Conservation (phyloP, 2,329 filamentous ascomycete genomes). For the Macrophomina pseudophaseolina region DNA sequence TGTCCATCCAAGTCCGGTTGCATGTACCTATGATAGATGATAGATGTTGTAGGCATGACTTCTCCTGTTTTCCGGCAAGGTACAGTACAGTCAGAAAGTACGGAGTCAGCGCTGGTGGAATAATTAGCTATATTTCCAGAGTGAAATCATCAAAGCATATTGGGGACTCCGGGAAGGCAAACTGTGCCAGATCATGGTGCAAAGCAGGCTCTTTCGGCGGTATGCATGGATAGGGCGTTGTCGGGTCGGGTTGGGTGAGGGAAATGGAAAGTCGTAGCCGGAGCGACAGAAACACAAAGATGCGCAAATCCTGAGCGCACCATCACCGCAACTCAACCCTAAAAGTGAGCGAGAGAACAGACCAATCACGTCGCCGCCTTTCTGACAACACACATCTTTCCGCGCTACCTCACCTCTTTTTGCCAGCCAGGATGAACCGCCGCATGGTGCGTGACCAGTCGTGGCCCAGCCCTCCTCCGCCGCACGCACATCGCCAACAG, state of each 20-base stretch:
- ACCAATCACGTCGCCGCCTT: conserved; percentile 1
- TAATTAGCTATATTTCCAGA: too few species aligned
- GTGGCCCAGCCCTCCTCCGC: neutral
- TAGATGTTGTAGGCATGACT: too few species aligned
- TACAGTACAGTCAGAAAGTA: too few species aligned
- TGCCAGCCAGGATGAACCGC: conserved; percentile 23
- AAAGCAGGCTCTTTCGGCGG: neutral
- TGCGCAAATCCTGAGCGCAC: conserved; percentile 10
- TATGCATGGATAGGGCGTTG: neutral
- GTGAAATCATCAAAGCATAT: too few species aligned
- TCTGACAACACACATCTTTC: conserved; percentile 1
- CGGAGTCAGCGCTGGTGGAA: too few species aligned
- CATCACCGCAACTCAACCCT: neutral
- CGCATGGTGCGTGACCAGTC: conserved; percentile 19
- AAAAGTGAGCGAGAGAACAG: neutral
- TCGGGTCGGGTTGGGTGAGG: too few species aligned
- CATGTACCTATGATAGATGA: too few species aligned
- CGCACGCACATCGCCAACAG: neutral
- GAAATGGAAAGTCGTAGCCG: conserved; percentile 19
- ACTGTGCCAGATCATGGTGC: neutral
- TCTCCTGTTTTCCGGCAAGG: too few species aligned
- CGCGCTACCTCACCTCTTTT: neutral
- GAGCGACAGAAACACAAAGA: neutral
- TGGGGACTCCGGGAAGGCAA: neutral
- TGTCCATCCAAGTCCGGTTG: too few species aligned